These are phyloP conservation scores for Bryum argenteum DNA, from an alignment of 225 moss, liverwort and hornwort species.

Conservation along the genomic window DNA sequence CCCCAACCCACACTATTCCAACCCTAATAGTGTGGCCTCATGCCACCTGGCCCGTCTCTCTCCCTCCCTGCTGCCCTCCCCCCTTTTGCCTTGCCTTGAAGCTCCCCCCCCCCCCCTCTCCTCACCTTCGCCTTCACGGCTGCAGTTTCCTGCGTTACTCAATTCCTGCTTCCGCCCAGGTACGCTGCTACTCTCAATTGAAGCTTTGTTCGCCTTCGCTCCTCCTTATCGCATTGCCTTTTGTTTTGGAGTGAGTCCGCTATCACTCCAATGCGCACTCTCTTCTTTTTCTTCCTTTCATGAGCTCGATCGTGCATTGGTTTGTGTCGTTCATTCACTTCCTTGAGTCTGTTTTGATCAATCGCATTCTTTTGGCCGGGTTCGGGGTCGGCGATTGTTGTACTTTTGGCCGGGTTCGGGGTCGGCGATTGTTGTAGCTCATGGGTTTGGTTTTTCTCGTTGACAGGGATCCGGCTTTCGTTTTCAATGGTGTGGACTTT, in stretches of 20 bases:
- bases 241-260: neutral
- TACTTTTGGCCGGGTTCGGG: too few species aligned
- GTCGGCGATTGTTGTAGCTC: neutral
- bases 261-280: conserved; percentile 6
- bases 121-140: neutral
- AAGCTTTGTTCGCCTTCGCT: neutral
- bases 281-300: neutral
- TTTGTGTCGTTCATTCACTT: neutral
- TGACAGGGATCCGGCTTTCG: conserved; percentile 28
- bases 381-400: too few species aligned
- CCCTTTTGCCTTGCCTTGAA: neutral
- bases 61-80: conserved; percentile 2
- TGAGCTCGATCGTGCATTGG: conserved; percentile 22
- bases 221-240: neutral
- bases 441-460: neutral
- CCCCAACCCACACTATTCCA: neutral
- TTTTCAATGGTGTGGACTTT: conserved; percentile 40
- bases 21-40: conserved; percentile 8
- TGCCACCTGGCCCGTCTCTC: conserved; percentile 44
- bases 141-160: neutral
- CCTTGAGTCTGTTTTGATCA: neutral
- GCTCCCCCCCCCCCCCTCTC: neutral
- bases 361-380: neutral
- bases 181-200: neutral
- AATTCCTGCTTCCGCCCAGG: conserved; percentile 4